Conservation (phyloP, 345 rosid genomes). For the Rhodamnia rubescens region DNA sequence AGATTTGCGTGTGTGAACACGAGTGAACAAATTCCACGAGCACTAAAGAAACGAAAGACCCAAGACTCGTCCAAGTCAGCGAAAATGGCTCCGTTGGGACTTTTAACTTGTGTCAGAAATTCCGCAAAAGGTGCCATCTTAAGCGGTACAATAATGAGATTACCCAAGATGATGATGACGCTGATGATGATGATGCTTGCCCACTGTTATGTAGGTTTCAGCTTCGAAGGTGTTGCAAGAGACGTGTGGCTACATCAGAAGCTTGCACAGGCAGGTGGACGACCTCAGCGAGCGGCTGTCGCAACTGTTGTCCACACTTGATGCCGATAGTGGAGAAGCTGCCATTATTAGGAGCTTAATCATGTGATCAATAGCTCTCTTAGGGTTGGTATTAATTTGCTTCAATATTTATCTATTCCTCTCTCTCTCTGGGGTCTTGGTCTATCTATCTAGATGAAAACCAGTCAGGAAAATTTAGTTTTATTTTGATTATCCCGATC, state of each 20-base stretch:
- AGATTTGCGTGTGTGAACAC: neutral
- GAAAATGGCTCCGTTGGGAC: neutral
- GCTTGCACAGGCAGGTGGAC: slow-evolving; percentile 79
- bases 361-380: slow-evolving; percentile 15
- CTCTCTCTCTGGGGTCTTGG: neutral
- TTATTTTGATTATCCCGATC: neutral
- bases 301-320: slow-evolving; percentile 73
- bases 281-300: slow-evolving; percentile 85
- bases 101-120: neutral
- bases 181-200: neutral
- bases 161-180: neutral
- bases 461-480: neutral
- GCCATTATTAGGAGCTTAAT: slow-evolving; percentile 88
- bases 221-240: slow-evolving; percentile 90
- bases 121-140: neutral
- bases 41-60: neutral
- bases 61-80: neutral
- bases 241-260: slow-evolving; percentile 88
- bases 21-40: neutral
- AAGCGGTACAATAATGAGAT: neutral
- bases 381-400: neutral
- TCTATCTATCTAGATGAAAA: neutral
- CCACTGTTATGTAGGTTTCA: slow-evolving; percentile 37
- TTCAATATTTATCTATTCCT: neutral
- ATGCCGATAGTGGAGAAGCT: slow-evolving; percentile 83